Evolutionary conservation across 305 asterid genomes (phyloP), one percentile per base, ranked within the genome.

Genomic region (Solanum aculeatissimum): DNA sequence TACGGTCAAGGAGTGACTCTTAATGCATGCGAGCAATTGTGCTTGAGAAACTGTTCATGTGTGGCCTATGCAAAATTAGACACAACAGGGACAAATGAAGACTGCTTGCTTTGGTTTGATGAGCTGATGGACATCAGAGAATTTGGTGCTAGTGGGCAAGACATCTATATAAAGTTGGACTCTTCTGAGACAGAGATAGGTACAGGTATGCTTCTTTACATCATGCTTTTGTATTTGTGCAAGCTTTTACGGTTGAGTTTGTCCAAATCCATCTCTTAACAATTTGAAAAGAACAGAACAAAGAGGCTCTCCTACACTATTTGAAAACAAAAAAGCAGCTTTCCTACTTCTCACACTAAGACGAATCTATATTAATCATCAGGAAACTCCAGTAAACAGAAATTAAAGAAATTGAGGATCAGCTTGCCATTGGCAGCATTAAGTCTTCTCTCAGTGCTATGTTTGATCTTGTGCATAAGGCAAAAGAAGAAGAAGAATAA

Each of bases 91-190:
- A 92, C 86, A 75, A 89, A 88, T 23, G 85, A 49, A 38, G 88
- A 90, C 9, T 92, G 94, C 54, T 75, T 90, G 81, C 85, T 88
- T 84, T 92, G 94, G 95, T 91, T 75, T 13, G 91, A 87, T 1
- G 91, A 91, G 81, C 88, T 92, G 68, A 23, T 86, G 53, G 95
- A 92, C 85, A 85, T 70, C 25, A 89, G 88, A 78, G 86, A 77
- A 16, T 38, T 21, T 57, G 32, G 58, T 21, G 82, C 27, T 7
- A 49, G 40, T 53, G 86, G 51, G 40, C 89, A 89, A 72, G 86
- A 71, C 8, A 80, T 89, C 21, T 83, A 87, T 70, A 13, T 91
- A 7, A 10, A 83, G 80, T 89, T 91, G 19, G 51, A 70, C 53
- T 70, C 53, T 47, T 89, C 92, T 27, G 89, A 87, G 83, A 58